Percentiles rank a stretch among this genome's conserved stretches.
Conservation (phyloP, 306 rosid genomes). For the Hylodesmum podocarpum region DNA sequence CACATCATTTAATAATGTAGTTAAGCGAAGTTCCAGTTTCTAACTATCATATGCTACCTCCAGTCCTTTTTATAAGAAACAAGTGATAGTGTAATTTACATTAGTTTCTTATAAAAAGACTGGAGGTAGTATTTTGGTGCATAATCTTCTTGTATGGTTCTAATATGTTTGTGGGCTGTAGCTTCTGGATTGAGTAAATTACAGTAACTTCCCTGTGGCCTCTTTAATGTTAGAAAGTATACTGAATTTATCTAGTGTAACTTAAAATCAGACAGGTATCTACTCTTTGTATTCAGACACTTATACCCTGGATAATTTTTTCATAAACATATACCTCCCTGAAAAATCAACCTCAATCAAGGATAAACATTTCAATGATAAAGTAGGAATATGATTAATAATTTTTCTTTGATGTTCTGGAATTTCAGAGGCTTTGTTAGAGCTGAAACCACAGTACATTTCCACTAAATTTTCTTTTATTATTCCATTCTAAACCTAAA, state of each 20-base stretch:
- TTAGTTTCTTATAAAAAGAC: no score
- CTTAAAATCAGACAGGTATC: not conserved
- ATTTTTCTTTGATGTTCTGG: not conserved
- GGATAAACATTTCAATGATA: not conserved
- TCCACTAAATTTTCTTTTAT: not conserved
- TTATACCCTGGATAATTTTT: not conserved
- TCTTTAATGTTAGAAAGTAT: not conserved
- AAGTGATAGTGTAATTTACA: no score
- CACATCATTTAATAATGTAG: not conserved
- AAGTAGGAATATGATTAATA: not conserved
- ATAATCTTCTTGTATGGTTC: not conserved
- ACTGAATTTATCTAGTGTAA: not conserved
- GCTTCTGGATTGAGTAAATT: not conserved
- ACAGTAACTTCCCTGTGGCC: not conserved
- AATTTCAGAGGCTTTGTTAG: not conserved
- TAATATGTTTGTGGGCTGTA: not conserved
- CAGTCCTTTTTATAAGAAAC: no score
- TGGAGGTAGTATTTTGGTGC: constrained; percentile 9
- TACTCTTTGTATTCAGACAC: not conserved
- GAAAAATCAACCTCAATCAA: not conserved
- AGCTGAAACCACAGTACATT: not conserved
- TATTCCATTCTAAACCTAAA: not conserved
- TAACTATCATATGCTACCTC: not conserved
- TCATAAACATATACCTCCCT: not conserved
- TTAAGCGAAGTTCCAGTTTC: not conserved